Evolutionary conservation across 306 rosid species (phyloP).

Genomic region (Trifolium pratense): DNA sequence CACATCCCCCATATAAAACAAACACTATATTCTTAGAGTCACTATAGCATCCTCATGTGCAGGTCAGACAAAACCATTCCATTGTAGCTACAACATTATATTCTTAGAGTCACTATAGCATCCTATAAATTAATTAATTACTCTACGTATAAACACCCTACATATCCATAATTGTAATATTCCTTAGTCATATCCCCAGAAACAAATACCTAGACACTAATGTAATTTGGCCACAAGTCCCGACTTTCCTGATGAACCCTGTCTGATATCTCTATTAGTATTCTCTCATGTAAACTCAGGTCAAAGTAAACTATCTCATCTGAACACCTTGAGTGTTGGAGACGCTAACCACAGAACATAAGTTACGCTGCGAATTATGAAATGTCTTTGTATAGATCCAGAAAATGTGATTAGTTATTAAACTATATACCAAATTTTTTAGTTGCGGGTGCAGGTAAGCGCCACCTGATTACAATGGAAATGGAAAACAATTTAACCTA

Average conservation of each 20-base stretch:
- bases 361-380: neutral
- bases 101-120: neutral
- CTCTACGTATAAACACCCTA: neutral
- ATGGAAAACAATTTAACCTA: conserved; percentile 11
- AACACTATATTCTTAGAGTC: too few relatives aligned
- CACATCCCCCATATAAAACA: neutral
- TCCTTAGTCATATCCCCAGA: neutral
- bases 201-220: too few relatives aligned
- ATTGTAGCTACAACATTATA: neutral
- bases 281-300: neutral
- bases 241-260: neutral
- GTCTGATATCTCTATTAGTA: neutral
- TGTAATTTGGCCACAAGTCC: too few relatives aligned
- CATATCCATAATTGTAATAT: neutral
- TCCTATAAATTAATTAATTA: neutral
- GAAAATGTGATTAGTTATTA: neutral
- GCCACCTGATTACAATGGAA: conserved; percentile 6
- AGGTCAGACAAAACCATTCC: neutral
- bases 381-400: neutral
- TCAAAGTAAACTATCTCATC: neutral
- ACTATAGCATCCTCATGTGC: neutral
- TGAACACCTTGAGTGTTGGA: neutral
- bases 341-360: neutral
- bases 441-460: neutral
- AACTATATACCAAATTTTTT: neutral